Evolutionary conservation across 805 yeast genomes (phyloP).

Genomic region (Candida maris): DNA sequence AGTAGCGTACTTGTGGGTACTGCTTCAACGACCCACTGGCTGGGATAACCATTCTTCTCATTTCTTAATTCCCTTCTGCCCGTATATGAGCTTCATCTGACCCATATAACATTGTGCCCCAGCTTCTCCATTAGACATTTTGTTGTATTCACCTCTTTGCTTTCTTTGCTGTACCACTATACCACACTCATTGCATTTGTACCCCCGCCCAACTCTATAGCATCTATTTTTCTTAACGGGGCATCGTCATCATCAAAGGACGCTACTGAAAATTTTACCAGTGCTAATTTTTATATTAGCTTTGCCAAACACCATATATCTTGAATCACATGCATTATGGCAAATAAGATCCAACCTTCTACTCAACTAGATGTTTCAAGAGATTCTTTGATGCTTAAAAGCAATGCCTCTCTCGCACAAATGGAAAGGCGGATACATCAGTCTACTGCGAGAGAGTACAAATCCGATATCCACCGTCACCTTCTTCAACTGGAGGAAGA

Average conservation of each 20-base stretch:
- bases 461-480: slow-evolving; percentile 26
- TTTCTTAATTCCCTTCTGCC: background rate
- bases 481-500: slow-evolving; percentile 20
- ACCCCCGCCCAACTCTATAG: too few relatives aligned
- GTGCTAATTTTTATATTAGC: too few relatives aligned
- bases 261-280: background rate
- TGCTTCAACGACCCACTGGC: background rate
- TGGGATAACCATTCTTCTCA: background rate
- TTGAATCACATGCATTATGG: background rate
- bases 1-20: slow-evolving; percentile 1
- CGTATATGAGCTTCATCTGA: background rate
- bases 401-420: slow-evolving; percentile 17
- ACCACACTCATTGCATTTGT: slow-evolving; percentile 1
- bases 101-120: background rate
- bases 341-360: background rate
- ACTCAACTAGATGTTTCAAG: background rate
- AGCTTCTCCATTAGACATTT: background rate
- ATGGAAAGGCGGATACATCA: slow-evolving; percentile 30
- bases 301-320: background rate
- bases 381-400: slow-evolving; percentile 4
- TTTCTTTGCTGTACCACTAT: slow-evolving; percentile 3
- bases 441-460: slow-evolving; percentile 25
- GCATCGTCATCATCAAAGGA: background rate
- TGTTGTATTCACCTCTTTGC: slow-evolving; percentile 1
- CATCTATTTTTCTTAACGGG: slow-evolving; percentile 2